Percentiles rank a stretch among this genome's conserved stretches.
These are phyloP conservation scores for Solanum paucissectum DNA, from an alignment of 257 asterid species.

Conservation along the genomic window DNA sequence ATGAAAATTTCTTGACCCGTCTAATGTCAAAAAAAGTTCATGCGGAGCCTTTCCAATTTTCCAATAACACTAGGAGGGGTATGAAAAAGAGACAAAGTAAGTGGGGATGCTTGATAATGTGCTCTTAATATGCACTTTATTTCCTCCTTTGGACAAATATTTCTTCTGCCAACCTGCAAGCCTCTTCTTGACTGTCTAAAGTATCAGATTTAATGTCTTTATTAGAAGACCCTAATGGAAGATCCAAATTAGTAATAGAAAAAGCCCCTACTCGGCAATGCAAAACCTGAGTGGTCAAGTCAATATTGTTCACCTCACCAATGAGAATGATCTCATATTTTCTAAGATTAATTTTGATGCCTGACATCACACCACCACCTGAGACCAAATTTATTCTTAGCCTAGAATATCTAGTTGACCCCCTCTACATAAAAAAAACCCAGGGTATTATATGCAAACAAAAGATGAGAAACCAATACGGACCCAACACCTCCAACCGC, in stretches of 20 bases:
- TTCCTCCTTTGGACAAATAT: not conserved
- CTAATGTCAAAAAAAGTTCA: not conserved
- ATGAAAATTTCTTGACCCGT: not conserved
- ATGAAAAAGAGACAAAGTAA: not conserved
- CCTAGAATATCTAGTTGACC: not conserved
- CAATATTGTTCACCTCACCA: not conserved
- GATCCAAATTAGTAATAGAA: not conserved
- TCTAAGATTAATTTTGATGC: not conserved
- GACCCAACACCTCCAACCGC: not conserved
- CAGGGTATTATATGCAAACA: not conserved
- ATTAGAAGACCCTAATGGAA: not conserved
- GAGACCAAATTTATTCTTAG: not conserved
- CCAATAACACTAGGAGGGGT: not conserved
- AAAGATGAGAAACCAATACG: not conserved
- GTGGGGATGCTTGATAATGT: not conserved
- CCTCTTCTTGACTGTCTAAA: not conserved
- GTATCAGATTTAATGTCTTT: not conserved
- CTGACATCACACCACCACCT: not conserved
- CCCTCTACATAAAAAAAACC: not conserved
- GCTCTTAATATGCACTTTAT: not conserved
- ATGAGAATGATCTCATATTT: not conserved
- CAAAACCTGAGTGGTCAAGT: not conserved
- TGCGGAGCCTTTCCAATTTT: not conserved
- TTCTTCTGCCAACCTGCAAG: not conserved
- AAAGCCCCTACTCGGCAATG: not conserved